A percentile compares a stretch with the other conserved stretches of the same genome.
Evolutionary conservation across 129 eudicot genomes (phyloP).

Genomic region (Flaveria brownii): DNA sequence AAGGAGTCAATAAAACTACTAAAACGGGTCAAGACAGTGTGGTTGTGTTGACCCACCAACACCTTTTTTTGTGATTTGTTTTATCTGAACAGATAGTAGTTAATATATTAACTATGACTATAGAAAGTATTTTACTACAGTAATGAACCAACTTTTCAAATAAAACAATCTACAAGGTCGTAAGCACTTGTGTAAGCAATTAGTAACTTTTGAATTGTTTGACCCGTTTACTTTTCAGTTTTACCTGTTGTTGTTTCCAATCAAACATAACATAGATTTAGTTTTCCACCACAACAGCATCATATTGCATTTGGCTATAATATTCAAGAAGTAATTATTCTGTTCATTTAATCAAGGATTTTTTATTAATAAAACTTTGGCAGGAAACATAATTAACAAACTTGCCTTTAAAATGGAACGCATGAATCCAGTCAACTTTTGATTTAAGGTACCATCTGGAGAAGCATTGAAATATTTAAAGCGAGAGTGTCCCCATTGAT

Average conservation of each 20-base stretch:
- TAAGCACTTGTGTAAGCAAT: conserved; percentile 4
- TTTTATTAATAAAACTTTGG: not conserved
- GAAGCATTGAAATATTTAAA: conserved; percentile 57
- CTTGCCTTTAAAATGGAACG: conserved; percentile 81
- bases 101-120: not conserved
- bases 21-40: not conserved
- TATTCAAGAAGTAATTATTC: not conserved
- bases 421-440: conserved; percentile 82
- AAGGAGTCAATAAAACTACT: not conserved
- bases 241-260: not conserved
- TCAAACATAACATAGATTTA: not conserved
- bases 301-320: not conserved
- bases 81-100: not conserved
- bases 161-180: not conserved
- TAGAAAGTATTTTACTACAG: not conserved
- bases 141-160: not conserved
- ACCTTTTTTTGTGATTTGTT: not conserved
- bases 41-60: not conserved
- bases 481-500: conserved; percentile 90
- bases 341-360: not conserved
- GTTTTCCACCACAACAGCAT: not conserved
- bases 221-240: not conserved
- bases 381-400: not conserved
- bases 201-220: not conserved
- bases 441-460: conserved; percentile 65